Conservation (phyloP, 2,329 filamentous ascomycete species). For the Dactylellina sp. region DNA sequence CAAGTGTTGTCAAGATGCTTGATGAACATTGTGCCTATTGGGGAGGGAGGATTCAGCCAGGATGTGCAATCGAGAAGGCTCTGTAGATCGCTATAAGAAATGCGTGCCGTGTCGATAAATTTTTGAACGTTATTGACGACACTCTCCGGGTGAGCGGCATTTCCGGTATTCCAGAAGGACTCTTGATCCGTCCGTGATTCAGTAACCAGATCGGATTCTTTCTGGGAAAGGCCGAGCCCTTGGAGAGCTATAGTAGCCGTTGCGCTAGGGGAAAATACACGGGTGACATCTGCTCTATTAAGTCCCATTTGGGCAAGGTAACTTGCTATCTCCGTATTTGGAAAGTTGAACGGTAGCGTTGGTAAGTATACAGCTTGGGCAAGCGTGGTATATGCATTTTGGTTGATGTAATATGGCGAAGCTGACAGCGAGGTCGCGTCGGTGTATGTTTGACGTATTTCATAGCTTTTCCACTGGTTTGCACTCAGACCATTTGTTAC, state of each 20-base stretch:
- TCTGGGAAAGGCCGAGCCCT: not conserved
- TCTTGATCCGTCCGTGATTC: not conserved
- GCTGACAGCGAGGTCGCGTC: constrained; percentile 14
- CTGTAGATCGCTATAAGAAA: constrained; percentile 8
- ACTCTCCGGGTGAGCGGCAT: not conserved
- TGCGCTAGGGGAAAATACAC: not conserved
- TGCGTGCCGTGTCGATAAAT: constrained; percentile 12
- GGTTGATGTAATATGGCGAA: constrained; percentile 20
- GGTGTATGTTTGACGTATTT: constrained; percentile 1
- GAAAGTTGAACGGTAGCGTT: constrained; percentile 13
- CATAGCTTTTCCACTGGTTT: too few relatives aligned
- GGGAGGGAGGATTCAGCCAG: constrained; percentile 5
- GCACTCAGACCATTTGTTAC: not conserved
- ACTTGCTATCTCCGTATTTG: not conserved
- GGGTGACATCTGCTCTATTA: not conserved
- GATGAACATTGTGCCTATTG: not conserved
- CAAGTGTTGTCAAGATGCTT: not conserved
- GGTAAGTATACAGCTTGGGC: not conserved
- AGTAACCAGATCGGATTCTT: not conserved
- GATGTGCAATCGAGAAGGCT: not conserved
- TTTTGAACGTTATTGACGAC: not conserved
- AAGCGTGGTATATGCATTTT: constrained; percentile 3
- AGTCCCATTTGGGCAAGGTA: constrained; percentile 20
- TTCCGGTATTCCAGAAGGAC: constrained; percentile 5
- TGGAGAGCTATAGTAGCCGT: not conserved